Evolutionary conservation across 768 basidiomycete genomes (phyloP).

Genomic region (Tylopilus cervinicoccineus): DNA sequence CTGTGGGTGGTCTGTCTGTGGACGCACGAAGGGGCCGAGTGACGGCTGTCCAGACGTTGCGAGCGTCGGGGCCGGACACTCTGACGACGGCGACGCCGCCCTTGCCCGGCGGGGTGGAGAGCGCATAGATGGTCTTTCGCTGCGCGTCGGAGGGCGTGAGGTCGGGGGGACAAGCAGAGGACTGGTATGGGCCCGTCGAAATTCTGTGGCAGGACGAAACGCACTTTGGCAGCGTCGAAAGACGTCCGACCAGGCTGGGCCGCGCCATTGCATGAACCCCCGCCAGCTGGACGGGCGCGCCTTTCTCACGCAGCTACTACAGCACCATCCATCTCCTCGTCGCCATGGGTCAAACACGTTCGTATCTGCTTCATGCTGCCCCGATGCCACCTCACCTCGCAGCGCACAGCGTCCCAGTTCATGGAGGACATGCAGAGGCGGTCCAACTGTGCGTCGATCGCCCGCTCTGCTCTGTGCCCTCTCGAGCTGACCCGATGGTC

Average conservation of each 20-base stretch:
- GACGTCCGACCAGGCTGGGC: slow-evolving; percentile 15
- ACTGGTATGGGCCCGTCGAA: slow-evolving; percentile 21
- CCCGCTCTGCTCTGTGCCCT: background rate
- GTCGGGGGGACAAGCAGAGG: background rate
- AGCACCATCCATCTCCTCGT: background rate
- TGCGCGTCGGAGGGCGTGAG: slow-evolving; percentile 47
- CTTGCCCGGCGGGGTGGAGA: slow-evolving; percentile 84
- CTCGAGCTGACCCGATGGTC: slow-evolving; percentile 9
- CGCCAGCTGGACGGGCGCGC: no score
- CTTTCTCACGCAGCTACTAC: slow-evolving; percentile 21
- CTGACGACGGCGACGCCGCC: slow-evolving; percentile 81
- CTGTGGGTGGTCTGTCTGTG: slow-evolving; percentile 36
- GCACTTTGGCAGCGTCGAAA: slow-evolving; percentile 6
- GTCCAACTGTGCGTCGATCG: slow-evolving; percentile 81
- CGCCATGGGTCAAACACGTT: slow-evolving; percentile 83
- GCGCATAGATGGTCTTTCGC: slow-evolving; percentile 76
- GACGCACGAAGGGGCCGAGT: slow-evolving; percentile 36
- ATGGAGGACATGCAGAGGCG: slow-evolving; percentile 98
- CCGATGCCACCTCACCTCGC: slow-evolving; percentile 3
- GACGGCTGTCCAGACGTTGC: slow-evolving; percentile 57
- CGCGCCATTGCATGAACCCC: slow-evolving; percentile 15
- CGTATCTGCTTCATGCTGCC: slow-evolving; percentile 24
- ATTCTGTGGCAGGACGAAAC: slow-evolving; percentile 19
- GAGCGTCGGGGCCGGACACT: slow-evolving; percentile 74
- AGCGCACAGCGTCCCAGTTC: slow-evolving; percentile 74